Conservation (phyloP, 345 rosid species). For the Euphorbia pulcherrima region DNA sequence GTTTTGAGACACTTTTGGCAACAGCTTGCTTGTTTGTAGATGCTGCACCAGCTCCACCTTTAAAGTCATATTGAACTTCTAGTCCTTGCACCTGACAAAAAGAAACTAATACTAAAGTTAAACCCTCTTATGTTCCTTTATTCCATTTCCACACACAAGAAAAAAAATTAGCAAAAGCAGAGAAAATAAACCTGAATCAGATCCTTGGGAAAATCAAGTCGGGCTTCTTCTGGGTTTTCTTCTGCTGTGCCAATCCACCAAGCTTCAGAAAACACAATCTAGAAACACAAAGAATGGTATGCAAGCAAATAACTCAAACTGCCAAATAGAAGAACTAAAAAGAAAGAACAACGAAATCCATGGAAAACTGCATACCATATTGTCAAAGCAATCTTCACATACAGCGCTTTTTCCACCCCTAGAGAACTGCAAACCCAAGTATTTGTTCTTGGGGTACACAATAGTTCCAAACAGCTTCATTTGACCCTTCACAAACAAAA, state of each 20-base stretch:
- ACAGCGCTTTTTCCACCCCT: constrained; percentile 72
- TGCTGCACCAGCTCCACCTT: constrained; percentile 66
- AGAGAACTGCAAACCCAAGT: constrained; percentile 67
- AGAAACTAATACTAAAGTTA: constrained; percentile 8
- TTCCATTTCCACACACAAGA: background rate
- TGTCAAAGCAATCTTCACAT: constrained; percentile 66
- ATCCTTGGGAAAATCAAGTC: constrained; percentile 73
- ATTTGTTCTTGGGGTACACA: constrained; percentile 54
- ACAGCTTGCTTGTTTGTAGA: constrained; percentile 28
- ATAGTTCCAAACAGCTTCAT: constrained; percentile 88
- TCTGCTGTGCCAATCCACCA: constrained; percentile 96
- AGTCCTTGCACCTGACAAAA: constrained; percentile 40
- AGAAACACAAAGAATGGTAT: constrained; percentile 17
- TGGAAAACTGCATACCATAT: constrained; percentile 36
- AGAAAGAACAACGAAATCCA: background rate
- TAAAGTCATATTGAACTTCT: constrained; percentile 51
- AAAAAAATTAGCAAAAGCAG: background rate
- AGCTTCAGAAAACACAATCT: constrained; percentile 89
- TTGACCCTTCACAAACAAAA: constrained; percentile 54
- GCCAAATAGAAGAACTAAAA: background rate
- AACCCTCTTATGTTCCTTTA: background rate
- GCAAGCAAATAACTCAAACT: background rate
- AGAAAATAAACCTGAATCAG: constrained; percentile 52
- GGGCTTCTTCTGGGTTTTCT: constrained; percentile 76
- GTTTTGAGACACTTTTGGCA: constrained; percentile 37